Evolutionary conservation across 1,139 yeast species (phyloP), one percentile per base, ranked within the genome.

Genomic region (Pneumocystis canis): DNA sequence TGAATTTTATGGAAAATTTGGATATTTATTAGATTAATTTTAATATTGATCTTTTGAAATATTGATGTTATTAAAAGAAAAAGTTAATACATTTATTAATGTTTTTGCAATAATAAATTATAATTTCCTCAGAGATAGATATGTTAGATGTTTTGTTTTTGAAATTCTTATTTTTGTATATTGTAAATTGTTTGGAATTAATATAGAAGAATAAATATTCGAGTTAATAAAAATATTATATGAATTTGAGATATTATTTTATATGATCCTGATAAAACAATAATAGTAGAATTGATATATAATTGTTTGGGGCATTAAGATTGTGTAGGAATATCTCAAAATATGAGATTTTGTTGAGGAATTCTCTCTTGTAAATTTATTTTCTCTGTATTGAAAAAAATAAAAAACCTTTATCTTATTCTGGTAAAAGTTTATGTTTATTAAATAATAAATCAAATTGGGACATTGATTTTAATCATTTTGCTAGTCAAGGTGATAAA

Each of bases 381-480:
- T 92, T 92, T 73, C 89, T 97, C 1, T 78, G 89, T 65, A 82
- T 90, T 68, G 73, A 70, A 2, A 70, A 70, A 58, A 60, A 39
- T 9, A 18, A 61, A 18, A 62, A 66, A 25, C 59, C 66, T 32
- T 78, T 75, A 11, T 70, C 73, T 0, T 76, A 79, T 59, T 90
- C 89, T 3, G 78, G 79, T 60, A 74, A 78, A 0, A 83, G 83
- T 76, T 68, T 73, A 58, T 88, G 90, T 1, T 76, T 92, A 66
- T 97, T 96, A 5, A 92, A 92, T 71, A 92, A 92, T 71, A 98
- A 98, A 58, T 92, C 97, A 97, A 89, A 92, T 64, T 92, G 98
- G 98, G 92, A 89, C 63, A 97, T 96, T 16, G 85, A 90, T 69
- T 75, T 90, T 65, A 85, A 89, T 5, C 97, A 92, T 73, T 92